Base-by-base conservation (phyloP, 108 stramenopile genomes). In the Aurantiochytrium sp. region DNA sequence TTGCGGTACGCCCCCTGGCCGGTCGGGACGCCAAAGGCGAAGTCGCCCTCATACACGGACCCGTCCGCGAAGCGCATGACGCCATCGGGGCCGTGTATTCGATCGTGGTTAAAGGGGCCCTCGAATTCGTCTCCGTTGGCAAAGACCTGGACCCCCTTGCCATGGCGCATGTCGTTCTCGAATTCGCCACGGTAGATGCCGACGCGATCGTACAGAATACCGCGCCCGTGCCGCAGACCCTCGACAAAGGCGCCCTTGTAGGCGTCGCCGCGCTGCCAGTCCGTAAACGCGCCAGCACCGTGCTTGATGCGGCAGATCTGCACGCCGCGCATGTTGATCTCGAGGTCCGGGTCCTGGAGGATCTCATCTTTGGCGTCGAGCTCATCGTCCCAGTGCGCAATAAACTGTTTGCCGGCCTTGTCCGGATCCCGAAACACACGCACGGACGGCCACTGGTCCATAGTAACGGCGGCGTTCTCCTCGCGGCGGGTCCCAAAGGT, bases 241-340 rank as follows among this genome's bases (percentile, higher is more conserved):
- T 81, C 42, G 2, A 41, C 21, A 24, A 48, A 81, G 73, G 6
- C 19, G 6, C 73, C 73, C 30, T 81, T 81, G 73, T 81, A 81
- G 6, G 73, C 39, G 24, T 81, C 73, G 10, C 73, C 73, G n/a
- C 39, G 39, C 45, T 81, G 73, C 73, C 73, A 81, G 24, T 81
- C 73, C 6, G 73, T 81, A 24, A 48, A 81, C 6, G 73, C 39
- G 17, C 73, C 73, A 0, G 6, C 10, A 48, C 73, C 73, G 3
- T 81, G 73, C 4, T 48, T 41, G 39, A 81, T 81, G 39, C 73
- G 73, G 8, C 30, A 24, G 32, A 81, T 12, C 45, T 27, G n/a
- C 12, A 81, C 45, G 30, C 73, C 73, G 6, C 73, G 73, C 73
- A 81, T 81, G 45, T 81, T 81, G 45, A 81, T 81, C 17, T 41